phyloP scores from a whole-genome alignment of 2,329 filamentous ascomycete genomes.

The Scedosporium minutisporum region DNA sequence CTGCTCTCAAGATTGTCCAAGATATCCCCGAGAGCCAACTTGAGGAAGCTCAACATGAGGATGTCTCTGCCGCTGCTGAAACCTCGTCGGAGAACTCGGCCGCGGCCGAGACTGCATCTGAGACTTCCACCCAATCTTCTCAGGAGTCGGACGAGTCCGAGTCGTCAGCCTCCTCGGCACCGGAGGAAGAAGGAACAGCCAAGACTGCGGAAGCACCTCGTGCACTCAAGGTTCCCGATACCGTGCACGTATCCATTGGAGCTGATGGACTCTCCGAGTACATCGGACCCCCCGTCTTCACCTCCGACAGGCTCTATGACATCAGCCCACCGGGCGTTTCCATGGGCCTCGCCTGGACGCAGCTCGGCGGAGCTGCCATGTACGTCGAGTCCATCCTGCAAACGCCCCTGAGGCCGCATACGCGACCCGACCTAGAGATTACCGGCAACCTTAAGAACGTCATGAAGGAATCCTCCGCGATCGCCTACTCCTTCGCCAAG shows the following conservation, averaged over 20 bases:
- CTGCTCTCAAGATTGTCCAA: slow-evolving; percentile 91
- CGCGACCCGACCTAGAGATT: slow-evolving; percentile 72
- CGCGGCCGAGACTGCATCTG: slow-evolving; percentile 13
- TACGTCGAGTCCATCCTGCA: slow-evolving; percentile 97
- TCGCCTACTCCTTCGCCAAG: slow-evolving; percentile 95
- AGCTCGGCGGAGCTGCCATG: slow-evolving; percentile 89
- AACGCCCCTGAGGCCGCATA: slow-evolving; percentile 62
- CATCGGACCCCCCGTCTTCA: slow-evolving; percentile 91
- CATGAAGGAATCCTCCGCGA: slow-evolving; percentile 95
- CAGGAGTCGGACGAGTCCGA: slow-evolving; percentile 12
- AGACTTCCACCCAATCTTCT: not conserved
- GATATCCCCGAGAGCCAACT: slow-evolving; percentile 76
- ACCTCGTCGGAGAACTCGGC: not conserved
- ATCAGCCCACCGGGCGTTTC: slow-evolving; percentile 86
- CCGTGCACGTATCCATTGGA: slow-evolving; percentile 74
- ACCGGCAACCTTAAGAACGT: slow-evolving; percentile 92
- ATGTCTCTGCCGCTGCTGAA: slow-evolving; percentile 7
- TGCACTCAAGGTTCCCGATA: slow-evolving; percentile 73
- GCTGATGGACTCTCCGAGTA: slow-evolving; percentile 94
- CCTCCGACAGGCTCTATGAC: slow-evolving; percentile 90
- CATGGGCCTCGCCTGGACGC: slow-evolving; percentile 97
- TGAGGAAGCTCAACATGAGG: slow-evolving; percentile 54
- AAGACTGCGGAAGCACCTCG: slow-evolving; percentile 63
- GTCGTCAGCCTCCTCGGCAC: slow-evolving; percentile 12
- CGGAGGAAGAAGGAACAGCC: slow-evolving; percentile 42